Evolutionary conservation across 2,329 filamentous ascomycete genomes (phyloP).

Genomic region (Ceratocystis lukuohia): DNA sequence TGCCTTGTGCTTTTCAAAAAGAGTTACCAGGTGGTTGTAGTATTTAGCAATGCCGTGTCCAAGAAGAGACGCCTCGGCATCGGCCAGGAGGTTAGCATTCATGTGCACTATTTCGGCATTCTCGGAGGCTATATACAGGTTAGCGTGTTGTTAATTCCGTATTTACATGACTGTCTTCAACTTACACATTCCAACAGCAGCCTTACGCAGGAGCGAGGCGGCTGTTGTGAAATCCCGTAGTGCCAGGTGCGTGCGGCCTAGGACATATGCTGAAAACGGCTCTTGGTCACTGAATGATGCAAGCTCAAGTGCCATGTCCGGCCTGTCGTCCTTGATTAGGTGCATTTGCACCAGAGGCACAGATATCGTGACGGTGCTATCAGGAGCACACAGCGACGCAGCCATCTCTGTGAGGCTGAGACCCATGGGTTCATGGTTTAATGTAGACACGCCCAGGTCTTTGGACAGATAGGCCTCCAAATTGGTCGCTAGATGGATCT

Average conservation of each 20-base stretch:
- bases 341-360: constrained; percentile 49
- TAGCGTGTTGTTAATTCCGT: neutral
- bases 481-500: constrained; percentile 28
- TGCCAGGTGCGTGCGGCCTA: constrained; percentile 64
- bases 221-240: constrained; percentile 62
- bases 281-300: constrained; percentile 42
- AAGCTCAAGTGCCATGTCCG: constrained; percentile 47
- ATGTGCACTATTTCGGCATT: constrained; percentile 34
- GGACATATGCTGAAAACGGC: constrained; percentile 63
- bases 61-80: constrained; percentile 46
- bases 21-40: constrained; percentile 68
- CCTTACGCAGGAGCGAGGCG: constrained; percentile 64
- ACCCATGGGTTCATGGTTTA: constrained; percentile 37
- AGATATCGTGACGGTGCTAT: constrained; percentile 52
- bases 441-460: constrained; percentile 47
- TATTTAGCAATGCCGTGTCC: constrained; percentile 69
- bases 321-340: constrained; percentile 44
- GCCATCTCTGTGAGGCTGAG: constrained; percentile 53
- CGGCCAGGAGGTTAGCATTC: constrained; percentile 9
- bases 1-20: constrained; percentile 67
- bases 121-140: constrained; percentile 30
- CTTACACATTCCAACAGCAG: constrained; percentile 71
- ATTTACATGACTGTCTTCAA: constrained; percentile 21
- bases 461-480: constrained; percentile 47
- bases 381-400: constrained; percentile 48